A percentile compares a stretch with the other conserved stretches of the same genome.
Conservation (phyloP, 495 filamentous ascomycete species). For the Eremomyces bilateralis region DNA sequence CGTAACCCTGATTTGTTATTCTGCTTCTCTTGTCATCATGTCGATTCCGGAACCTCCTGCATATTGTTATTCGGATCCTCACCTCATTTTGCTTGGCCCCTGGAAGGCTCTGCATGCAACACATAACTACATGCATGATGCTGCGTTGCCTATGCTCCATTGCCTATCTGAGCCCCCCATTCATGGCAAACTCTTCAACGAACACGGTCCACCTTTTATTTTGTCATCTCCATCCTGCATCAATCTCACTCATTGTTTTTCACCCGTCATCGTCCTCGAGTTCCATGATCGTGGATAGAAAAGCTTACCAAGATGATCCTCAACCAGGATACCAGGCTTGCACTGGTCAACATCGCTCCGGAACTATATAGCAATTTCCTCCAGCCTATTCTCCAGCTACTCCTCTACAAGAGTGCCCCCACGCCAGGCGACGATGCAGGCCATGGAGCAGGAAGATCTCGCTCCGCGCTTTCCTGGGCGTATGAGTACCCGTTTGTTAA, state of each 20-base stretch:
- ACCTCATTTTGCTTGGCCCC: too few species aligned
- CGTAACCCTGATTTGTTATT: too few species aligned
- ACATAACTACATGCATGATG: too few species aligned
- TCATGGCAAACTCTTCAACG: not conserved
- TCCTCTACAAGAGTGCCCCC: constrained; percentile 25
- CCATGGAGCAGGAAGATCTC: constrained; percentile 3
- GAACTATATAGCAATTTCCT: constrained; percentile 61
- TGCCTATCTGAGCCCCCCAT: too few species aligned
- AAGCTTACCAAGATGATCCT: constrained; percentile 15
- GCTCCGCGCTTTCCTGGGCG: constrained; percentile 13
- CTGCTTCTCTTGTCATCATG: too few species aligned
- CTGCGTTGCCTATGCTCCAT: too few species aligned
- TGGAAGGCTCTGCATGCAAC: too few species aligned
- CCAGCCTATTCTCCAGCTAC: constrained; percentile 62
- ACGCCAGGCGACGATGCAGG: constrained; percentile 16
- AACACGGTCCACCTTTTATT: constrained; percentile 3
- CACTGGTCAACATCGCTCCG: constrained; percentile 78
- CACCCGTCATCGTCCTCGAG: not conserved
- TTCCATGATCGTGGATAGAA: too few species aligned
- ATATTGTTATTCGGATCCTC: too few species aligned
- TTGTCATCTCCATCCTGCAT: not conserved
- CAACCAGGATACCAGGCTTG: constrained; percentile 62
- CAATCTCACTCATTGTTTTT: not conserved
- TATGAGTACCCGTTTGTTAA: constrained; percentile 68
- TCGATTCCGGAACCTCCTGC: too few species aligned